These are phyloP conservation scores for Pseudonectria buxi DNA, from an alignment of 2,329 filamentous ascomycete species.

Conservation along the genomic window DNA sequence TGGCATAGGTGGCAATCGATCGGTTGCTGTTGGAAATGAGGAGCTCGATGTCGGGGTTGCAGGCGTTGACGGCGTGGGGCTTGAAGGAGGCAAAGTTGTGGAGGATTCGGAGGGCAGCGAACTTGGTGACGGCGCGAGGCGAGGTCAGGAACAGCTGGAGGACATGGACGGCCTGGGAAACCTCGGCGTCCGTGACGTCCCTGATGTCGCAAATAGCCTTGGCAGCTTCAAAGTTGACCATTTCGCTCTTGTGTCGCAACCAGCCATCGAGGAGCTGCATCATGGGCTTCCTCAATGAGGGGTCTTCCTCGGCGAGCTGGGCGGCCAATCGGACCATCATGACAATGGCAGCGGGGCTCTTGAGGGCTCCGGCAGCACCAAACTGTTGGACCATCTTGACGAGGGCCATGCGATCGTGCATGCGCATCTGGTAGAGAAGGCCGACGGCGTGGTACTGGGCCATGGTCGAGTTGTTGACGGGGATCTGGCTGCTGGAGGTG, in stretches of 20 bases:
- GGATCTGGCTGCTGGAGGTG: slow-evolving; percentile 64
- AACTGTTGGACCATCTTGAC: slow-evolving; percentile 99
- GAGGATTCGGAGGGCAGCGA: slow-evolving; percentile 90
- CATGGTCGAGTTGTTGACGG: slow-evolving; percentile 94
- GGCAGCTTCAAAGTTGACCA: slow-evolving; percentile 98
- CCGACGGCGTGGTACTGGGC: slow-evolving; percentile 98
- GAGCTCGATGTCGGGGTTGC: slow-evolving; percentile 95
- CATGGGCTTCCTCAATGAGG: slow-evolving; percentile 86
- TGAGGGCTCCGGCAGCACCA: slow-evolving; percentile 81
- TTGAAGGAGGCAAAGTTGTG: slow-evolving; percentile 97
- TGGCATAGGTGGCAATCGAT: slow-evolving; percentile 96
- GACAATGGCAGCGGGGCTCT: slow-evolving; percentile 87
- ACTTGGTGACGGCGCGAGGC: slow-evolving; percentile 92
- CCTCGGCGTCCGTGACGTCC: slow-evolving; percentile 86
- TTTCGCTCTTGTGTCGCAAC: slow-evolving; percentile 97
- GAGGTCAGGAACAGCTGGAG: slow-evolving; percentile 96
- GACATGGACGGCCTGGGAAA: slow-evolving; percentile 86
- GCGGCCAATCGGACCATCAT: slow-evolving; percentile 89
- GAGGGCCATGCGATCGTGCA: slow-evolving; percentile 93
- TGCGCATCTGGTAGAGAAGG: slow-evolving; percentile 93
- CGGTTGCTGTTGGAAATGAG: slow-evolving; percentile 96
- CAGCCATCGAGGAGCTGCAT: slow-evolving; percentile 93
- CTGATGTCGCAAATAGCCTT: slow-evolving; percentile 96
- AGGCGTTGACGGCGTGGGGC: slow-evolving; percentile 81
- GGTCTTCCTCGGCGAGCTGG: slow-evolving; percentile 89